phyloP scores from a whole-genome alignment of 495 filamentous ascomycete species.

The Penicillium salamii region DNA sequence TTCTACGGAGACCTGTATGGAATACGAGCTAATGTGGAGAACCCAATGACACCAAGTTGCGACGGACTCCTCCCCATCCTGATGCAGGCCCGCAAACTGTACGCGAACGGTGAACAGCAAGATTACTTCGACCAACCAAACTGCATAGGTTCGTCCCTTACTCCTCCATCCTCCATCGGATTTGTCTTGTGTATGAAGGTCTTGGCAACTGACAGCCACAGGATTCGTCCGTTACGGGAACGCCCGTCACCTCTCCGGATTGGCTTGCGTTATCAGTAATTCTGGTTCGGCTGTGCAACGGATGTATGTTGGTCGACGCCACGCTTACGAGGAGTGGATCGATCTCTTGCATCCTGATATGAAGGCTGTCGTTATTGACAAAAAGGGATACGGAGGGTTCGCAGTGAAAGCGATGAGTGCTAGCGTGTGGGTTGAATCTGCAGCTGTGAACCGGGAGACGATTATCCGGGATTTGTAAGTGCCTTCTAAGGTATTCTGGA shows the following conservation, averaged over 20 bases:
- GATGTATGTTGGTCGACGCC: constrained; percentile 60
- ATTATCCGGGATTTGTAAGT: constrained; percentile 38
- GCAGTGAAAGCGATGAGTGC: constrained; percentile 51
- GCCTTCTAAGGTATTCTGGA: not conserved
- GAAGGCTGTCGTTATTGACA: constrained; percentile 48
- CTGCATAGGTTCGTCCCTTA: constrained; percentile 53
- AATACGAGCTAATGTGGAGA: constrained; percentile 46
- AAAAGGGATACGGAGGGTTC: constrained; percentile 56
- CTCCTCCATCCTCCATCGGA: too few relatives aligned
- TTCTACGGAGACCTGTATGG: constrained; percentile 78
- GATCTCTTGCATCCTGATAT: constrained; percentile 54
- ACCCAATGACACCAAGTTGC: constrained; percentile 56
- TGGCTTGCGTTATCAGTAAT: constrained; percentile 60
- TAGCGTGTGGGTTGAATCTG: constrained; percentile 58
- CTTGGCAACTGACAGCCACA: constrained; percentile 13
- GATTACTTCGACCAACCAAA: constrained; percentile 66
- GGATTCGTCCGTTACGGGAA: constrained; percentile 64
- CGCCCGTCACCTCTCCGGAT: constrained; percentile 45
- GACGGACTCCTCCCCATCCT: constrained; percentile 58
- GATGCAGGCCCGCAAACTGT: constrained; percentile 62
- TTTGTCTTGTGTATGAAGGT: too few relatives aligned
- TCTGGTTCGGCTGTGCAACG: constrained; percentile 43
- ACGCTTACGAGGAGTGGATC: constrained; percentile 59
- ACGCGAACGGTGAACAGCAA: constrained; percentile 63
- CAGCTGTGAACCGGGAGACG: constrained; percentile 49